phyloP scores from a whole-genome alignment of 495 filamentous ascomycete species.

The Parachaetomium inaequale region DNA sequence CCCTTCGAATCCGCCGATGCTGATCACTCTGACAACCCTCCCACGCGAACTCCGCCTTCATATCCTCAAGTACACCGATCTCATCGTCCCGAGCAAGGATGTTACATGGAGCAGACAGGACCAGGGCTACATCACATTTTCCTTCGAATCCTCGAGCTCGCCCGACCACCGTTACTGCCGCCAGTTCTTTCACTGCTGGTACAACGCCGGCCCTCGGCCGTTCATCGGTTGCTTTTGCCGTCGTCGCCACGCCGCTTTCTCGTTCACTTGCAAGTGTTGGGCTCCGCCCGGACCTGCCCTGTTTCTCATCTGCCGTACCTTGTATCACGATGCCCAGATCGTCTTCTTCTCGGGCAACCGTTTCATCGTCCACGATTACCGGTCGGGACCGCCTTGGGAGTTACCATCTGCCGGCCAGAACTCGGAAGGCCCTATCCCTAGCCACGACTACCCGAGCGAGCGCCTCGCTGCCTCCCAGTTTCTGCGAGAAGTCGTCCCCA shows the following conservation, averaged over 20 bases:
- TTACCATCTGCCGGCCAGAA: neutral
- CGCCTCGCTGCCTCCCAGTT: neutral
- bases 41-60: constrained; percentile 15
- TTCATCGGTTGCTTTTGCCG: constrained; percentile 8
- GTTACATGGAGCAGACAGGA: constrained; percentile 18
- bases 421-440: neutral
- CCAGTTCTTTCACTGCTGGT: neutral
- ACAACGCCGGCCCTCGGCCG: neutral
- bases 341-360: constrained; percentile 3
- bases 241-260: constrained; percentile 17
- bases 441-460: neutral
- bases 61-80: constrained; percentile 18
- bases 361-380: constrained; percentile 4
- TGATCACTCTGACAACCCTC: neutral
- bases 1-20: neutral
- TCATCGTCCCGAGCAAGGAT: constrained; percentile 16
- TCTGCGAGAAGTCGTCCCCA: constrained; percentile 4
- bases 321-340: neutral
- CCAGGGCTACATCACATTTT: constrained; percentile 1
- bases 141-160: neutral
- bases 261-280: constrained; percentile 17
- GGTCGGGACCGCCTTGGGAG: neutral
- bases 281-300: constrained; percentile 11
- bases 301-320: constrained; percentile 4
- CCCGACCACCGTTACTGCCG: neutral